A percentile compares a stretch with the other conserved stretches of the same genome.
Evolutionary conservation across 305 asterid species (phyloP).

Genomic region (Fraxinus baroniana): DNA sequence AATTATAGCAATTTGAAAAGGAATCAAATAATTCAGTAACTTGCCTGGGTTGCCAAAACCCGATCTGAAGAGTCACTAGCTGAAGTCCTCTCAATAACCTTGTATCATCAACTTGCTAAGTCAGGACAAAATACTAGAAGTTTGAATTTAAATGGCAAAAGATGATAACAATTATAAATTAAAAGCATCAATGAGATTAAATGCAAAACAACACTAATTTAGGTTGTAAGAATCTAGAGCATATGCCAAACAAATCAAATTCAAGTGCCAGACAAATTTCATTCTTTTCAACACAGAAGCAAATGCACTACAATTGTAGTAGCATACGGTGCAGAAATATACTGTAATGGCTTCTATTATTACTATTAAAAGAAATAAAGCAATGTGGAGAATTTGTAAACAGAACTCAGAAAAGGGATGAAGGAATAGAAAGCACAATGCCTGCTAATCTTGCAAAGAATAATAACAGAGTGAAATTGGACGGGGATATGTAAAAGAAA

Average conservation of each 20-base stretch:
- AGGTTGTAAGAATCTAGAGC: not conserved
- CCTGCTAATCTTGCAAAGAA: not conserved
- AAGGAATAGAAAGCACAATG: constrained; percentile 13
- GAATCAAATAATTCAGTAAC: not conserved
- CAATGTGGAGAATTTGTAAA: constrained; percentile 13
- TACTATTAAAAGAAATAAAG: not conserved
- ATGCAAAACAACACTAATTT: not conserved
- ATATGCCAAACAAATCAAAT: constrained; percentile 12
- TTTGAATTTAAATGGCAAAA: not conserved
- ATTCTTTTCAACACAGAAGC: not conserved
- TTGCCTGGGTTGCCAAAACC: constrained; percentile 21
- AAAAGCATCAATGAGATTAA: not conserved
- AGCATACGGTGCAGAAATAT: constrained; percentile 11
- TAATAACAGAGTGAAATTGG: not conserved
- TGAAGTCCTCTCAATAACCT: constrained; percentile 21
- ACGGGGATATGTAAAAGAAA: not conserved
- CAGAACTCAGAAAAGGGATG: constrained; percentile 4
- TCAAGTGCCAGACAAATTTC: constrained; percentile 15
- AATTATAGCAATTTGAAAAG: not conserved
- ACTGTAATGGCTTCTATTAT: not conserved
- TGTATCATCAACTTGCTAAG: not conserved
- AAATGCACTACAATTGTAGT: not conserved
- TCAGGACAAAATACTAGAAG: not conserved
- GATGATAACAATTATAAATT: not conserved
- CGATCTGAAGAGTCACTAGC: constrained; percentile 12